Base-by-base conservation (phyloP, 1,284 basidiomycete species). In the Pholiota adiposa region DNA sequence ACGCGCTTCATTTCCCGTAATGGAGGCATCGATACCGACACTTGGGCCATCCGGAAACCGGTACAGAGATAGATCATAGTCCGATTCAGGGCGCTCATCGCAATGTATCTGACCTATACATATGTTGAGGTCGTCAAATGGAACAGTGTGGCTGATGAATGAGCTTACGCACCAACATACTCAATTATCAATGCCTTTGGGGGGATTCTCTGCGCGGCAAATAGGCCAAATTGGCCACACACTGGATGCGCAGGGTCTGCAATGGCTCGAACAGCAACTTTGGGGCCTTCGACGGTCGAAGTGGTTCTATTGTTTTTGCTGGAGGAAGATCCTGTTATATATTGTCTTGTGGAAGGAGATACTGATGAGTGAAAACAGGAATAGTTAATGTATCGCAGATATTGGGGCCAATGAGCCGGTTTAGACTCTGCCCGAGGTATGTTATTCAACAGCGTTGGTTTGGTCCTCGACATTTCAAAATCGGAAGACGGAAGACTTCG, bases 11-110 rank as follows among this genome's bases (percentile, higher is more conserved):
- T 95, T 97, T 19, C 96, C 96, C 74, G 84, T 84, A 0, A 41
- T 64, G 31, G 80, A 81, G 8, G 94, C 94, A 72, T 97, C 95
- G 44, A 91, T 77, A 4, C 89, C 90, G 21, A 91, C 79, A 65
- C 74, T 85, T 11, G 78, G 65, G 6, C 85, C 83, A 58, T 81
- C 77, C 59, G 78, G 73, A 40, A 79, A 73, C 52, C 90, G 87
- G 69, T 87, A 79, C 4, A 96, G 80, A 3, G 89, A 93, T 38
- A 97, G 78, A 74, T 97, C 96, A 71, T 97, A 97, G 73, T 96
- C 88, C 16, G 89, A 92, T 23, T 82, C 73, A 19, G 77, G 77
- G 56, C 92, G 83, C 38, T 86, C 84, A 66, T 93, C 87, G 65
- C 83, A 84, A 67, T 94, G 93, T n/a, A 96, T 81, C 68, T 94